Conservation (phyloP, 495 filamentous ascomycete species). For the Annulohypoxylon moriforme region DNA sequence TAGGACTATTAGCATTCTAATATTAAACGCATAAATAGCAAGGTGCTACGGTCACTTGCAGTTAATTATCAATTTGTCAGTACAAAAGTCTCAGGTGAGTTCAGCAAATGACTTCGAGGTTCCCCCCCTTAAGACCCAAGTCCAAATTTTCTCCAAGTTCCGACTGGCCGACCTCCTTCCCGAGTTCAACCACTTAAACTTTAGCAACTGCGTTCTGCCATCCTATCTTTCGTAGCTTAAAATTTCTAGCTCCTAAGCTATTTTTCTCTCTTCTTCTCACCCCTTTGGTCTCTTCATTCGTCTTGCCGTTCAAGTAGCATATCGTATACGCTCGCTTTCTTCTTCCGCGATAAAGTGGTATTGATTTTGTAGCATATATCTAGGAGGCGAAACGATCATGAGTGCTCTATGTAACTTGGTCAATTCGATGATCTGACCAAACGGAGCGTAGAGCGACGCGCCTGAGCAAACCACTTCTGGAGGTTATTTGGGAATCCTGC, state of each 20-base stretch:
- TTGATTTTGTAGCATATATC: constrained; percentile 8
- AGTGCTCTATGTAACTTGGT: constrained; percentile 24
- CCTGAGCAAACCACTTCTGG: constrained; percentile 22
- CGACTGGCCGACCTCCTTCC: constrained; percentile 40
- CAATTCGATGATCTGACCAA: constrained; percentile 43
- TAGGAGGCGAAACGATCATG: constrained; percentile 33
- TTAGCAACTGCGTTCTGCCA: constrained; percentile 13
- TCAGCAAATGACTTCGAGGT: constrained; percentile 26
- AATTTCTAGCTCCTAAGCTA: constrained; percentile 28
- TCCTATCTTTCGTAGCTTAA: constrained; percentile 30
- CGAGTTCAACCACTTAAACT: constrained; percentile 18
- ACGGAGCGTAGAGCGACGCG: constrained; percentile 32
- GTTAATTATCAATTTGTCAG: constrained; percentile 20
- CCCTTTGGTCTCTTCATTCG: neutral
- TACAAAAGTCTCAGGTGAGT: constrained; percentile 38
- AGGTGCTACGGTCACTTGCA: constrained; percentile 29
- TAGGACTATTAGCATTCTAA: neutral
- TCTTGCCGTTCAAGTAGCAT: constrained; percentile 16
- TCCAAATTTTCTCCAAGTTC: constrained; percentile 32
- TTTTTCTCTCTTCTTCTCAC: constrained; percentile 5
- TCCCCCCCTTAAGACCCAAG: neutral
- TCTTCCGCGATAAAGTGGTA: constrained; percentile 10
- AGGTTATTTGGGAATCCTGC: constrained; percentile 23
- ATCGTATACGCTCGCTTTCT: constrained; percentile 30
- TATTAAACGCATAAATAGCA: constrained; percentile 1